Evolutionary conservation across 2,329 filamentous ascomycete genomes (phyloP).

Genomic region (Cladosporium phlei): DNA sequence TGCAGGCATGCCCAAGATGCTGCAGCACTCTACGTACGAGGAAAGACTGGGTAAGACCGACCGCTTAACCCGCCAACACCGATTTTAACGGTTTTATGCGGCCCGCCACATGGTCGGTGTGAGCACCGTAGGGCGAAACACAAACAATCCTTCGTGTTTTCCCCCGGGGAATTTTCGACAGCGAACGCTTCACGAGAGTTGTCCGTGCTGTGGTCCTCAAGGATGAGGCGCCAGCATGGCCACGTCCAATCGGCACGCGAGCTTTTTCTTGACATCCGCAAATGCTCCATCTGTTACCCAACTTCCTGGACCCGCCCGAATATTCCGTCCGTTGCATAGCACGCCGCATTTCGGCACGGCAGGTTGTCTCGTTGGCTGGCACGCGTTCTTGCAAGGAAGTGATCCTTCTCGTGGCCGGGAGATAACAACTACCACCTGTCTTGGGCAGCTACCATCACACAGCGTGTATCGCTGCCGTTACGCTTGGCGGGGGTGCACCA

Average conservation of each 20-base stretch:
- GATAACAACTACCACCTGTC: neutral
- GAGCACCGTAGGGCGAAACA: constrained; percentile 5
- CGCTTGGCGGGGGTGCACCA: neutral
- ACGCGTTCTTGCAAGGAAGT: neutral
- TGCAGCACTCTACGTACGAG: too few species aligned
- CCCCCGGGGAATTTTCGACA: constrained; percentile 13
- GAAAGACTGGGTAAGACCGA: too few species aligned
- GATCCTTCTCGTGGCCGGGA: neutral
- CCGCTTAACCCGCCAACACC: too few species aligned
- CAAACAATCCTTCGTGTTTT: constrained; percentile 12
- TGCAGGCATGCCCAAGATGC: too few species aligned
- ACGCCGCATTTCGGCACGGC: constrained; percentile 4
- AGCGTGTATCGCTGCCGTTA: neutral
- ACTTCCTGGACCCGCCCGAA: constrained; percentile 8
- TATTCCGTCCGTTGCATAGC: too few species aligned
- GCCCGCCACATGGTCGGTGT: constrained; percentile 5
- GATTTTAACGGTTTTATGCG: too few species aligned
- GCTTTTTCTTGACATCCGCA: constrained; percentile 2
- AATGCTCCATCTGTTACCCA: constrained; percentile 4
- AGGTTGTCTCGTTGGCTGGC: neutral
- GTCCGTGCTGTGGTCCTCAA: constrained; percentile 4
- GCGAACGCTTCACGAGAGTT: constrained; percentile 8
- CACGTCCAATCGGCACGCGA: constrained; percentile 3
- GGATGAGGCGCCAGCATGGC: too few species aligned
- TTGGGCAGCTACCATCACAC: neutral